Conservation (phyloP, 1,284 basidiomycete species). For the Mycena citricolor region DNA sequence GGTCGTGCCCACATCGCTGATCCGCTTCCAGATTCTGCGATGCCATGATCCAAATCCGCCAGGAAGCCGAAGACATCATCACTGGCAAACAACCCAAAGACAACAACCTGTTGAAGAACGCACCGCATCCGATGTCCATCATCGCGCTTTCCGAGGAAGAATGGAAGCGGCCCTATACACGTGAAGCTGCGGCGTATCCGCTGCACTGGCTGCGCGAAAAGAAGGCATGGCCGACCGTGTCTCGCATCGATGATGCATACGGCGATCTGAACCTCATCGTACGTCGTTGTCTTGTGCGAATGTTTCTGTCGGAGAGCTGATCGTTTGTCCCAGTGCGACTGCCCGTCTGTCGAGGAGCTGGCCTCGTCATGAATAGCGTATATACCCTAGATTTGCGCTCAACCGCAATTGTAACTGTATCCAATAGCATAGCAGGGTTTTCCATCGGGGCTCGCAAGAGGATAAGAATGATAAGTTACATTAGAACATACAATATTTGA, state of each 20-base stretch:
- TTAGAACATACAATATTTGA: slow-evolving; percentile 17
- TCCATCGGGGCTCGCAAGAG: neutral
- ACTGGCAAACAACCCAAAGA: slow-evolving; percentile 83
- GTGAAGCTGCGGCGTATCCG: slow-evolving; percentile 84
- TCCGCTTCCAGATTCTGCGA: slow-evolving; percentile 75
- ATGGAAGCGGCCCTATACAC: slow-evolving; percentile 91
- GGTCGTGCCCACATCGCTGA: slow-evolving; percentile 7
- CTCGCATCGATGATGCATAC: slow-evolving; percentile 87
- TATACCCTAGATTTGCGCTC: slow-evolving; percentile 17
- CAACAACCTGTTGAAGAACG: slow-evolving; percentile 91
- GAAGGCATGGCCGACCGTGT: slow-evolving; percentile 95
- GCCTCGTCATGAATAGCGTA: slow-evolving; percentile 31
- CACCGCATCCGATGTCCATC: slow-evolving; percentile 85
- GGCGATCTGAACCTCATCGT: slow-evolving; percentile 82
- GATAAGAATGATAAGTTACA: neutral
- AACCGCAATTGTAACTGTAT: slow-evolving; percentile 26
- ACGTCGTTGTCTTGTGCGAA: slow-evolving; percentile 38
- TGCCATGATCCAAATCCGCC: slow-evolving; percentile 93
- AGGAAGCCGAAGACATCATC: slow-evolving; percentile 88
- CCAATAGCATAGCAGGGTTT: slow-evolving; percentile 10
- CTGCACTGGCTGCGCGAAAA: slow-evolving; percentile 73
- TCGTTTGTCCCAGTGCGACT: slow-evolving; percentile 68
- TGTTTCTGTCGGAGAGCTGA: slow-evolving; percentile 6
- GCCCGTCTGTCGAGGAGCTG: slow-evolving; percentile 82
- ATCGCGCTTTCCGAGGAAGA: slow-evolving; percentile 68